Percentiles rank a stretch among this genome's conserved stretches.
phyloP scores from a whole-genome alignment of 2,329 filamentous ascomycete species.

The Tolypocladium tropicale region DNA sequence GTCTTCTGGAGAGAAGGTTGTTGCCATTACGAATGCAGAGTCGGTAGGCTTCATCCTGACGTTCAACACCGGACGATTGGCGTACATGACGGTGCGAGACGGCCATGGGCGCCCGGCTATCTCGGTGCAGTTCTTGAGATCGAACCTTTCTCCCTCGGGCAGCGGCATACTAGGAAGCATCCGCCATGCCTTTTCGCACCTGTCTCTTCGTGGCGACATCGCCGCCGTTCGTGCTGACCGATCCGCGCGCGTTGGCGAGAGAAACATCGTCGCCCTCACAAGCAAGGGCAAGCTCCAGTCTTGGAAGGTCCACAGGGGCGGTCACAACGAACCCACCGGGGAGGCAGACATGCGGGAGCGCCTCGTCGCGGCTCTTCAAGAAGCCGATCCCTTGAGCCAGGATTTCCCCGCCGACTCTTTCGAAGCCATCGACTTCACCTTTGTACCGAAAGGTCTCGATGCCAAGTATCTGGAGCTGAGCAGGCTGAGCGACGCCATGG shows the following conservation, averaged over 20 bases:
- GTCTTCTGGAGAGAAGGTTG: conserved; percentile 67
- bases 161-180: conserved; percentile 73
- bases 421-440: conserved; percentile 71
- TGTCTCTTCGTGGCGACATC: conserved; percentile 64
- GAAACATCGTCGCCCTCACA: conserved; percentile 73
- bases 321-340: conserved; percentile 64
- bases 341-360: conserved; percentile 61
- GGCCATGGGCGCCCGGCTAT: conserved; percentile 77
- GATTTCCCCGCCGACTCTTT: conserved; percentile 48
- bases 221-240: conserved; percentile 68
- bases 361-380: conserved; percentile 52
- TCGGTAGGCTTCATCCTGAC: conserved; percentile 75
- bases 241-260: conserved; percentile 66
- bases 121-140: conserved; percentile 65
- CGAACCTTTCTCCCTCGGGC: conserved; percentile 41
- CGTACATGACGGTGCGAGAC: conserved; percentile 79
- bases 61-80: conserved; percentile 76
- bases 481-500: conserved; percentile 38
- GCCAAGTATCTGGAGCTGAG: conserved; percentile 39
- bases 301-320: conserved; percentile 85
- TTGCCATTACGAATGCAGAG: conserved; percentile 73
- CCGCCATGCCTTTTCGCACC: conserved; percentile 61
- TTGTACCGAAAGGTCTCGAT: conserved; percentile 46
- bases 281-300: conserved; percentile 67
- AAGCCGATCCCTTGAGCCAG: conserved; percentile 37